Percentiles rank a stretch among this genome's conserved stretches.
Evolutionary conservation across 768 basidiomycete species (phyloP).

Genomic region (Imleria badia): DNA sequence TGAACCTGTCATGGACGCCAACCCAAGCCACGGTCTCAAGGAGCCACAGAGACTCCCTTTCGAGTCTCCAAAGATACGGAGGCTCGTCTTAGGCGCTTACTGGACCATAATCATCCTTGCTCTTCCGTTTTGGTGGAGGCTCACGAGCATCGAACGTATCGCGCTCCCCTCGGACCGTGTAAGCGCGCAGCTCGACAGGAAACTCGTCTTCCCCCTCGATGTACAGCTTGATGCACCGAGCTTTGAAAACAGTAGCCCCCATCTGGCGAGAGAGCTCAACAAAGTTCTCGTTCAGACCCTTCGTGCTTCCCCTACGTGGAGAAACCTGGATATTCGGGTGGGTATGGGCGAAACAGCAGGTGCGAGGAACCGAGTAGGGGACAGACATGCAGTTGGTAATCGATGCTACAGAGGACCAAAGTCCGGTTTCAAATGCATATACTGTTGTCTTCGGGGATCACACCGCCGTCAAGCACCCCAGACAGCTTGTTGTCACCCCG

Average conservation of each 20-base stretch:
- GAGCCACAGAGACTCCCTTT: conserved; percentile 55
- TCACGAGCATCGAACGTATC: conserved; percentile 86
- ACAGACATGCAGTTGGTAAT: conserved; percentile 4
- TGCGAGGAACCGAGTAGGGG: conserved; percentile 27
- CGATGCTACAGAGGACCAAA: conserved; percentile 13
- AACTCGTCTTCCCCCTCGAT: conserved; percentile 43
- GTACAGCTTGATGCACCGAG: conserved; percentile 39
- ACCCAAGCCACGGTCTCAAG: conserved; percentile 24
- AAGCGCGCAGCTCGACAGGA: conserved; percentile 45
- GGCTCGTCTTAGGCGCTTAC: conserved; percentile 70
- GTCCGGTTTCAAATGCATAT: conserved; percentile 16
- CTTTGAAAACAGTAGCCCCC: conserved; percentile 7
- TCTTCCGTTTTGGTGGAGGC: conserved; percentile 90
- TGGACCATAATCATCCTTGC: conserved; percentile 76
- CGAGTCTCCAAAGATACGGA: conserved; percentile 49
- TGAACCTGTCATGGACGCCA: conserved; percentile 25
- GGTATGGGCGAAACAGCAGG: conserved; percentile 29
- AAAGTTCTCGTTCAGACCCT: conserved; percentile 16
- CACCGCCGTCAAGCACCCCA: conserved; percentile 23
- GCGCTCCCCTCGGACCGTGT: conserved; percentile 67
- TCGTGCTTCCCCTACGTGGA: conserved; percentile 37
- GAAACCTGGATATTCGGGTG: conserved; percentile 42
- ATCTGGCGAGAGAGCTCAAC: conserved; percentile 30
- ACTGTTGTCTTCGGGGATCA: conserved; percentile 23
- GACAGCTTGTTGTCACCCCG: conserved; percentile 21